Evolutionary conservation across 73 alveolate genomes (phyloP).

Genomic region (Effrenium voratum): DNA sequence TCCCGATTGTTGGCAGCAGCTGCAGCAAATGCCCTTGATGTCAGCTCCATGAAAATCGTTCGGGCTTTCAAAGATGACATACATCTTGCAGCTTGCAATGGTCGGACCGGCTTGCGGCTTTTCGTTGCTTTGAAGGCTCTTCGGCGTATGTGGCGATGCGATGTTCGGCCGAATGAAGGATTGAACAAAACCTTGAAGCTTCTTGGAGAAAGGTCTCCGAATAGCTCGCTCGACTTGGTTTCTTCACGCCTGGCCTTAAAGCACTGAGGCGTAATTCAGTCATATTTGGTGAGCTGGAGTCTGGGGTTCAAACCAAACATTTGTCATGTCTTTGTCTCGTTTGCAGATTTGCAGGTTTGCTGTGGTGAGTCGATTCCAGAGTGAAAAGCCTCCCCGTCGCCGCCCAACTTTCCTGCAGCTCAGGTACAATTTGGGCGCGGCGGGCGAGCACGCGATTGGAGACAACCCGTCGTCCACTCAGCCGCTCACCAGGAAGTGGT

Average conservation of each 20-base stretch:
- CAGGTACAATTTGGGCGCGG: too few species aligned
- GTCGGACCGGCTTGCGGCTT: not conserved
- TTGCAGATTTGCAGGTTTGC: not conserved
- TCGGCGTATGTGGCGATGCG: not conserved
- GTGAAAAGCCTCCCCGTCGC: not conserved
- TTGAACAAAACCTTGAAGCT: constrained; percentile 3
- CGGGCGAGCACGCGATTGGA: too few species aligned
- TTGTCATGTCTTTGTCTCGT: not conserved
- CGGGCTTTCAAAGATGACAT: not conserved
- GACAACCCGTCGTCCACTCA: too few species aligned
- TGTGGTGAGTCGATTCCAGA: not conserved
- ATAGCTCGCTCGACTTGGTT: not conserved
- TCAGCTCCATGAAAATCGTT: constrained; percentile 7
- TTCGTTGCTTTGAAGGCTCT: not conserved
- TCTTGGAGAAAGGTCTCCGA: not conserved
- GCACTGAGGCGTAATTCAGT: too few species aligned
- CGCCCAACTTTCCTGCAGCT: not conserved
- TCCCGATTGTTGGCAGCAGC: not conserved
- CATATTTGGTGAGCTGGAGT: too few species aligned
- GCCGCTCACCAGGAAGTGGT: not conserved
- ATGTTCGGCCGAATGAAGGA: not conserved
- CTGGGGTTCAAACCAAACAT: too few species aligned
- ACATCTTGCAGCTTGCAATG: not conserved
- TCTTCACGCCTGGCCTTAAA: not conserved
- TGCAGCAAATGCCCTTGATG: not conserved